Evolutionary conservation across 2,329 filamentous ascomycete genomes (phyloP), one percentile per base, ranked within the genome.

Genomic region (Botrytis hyacinthi): DNA sequence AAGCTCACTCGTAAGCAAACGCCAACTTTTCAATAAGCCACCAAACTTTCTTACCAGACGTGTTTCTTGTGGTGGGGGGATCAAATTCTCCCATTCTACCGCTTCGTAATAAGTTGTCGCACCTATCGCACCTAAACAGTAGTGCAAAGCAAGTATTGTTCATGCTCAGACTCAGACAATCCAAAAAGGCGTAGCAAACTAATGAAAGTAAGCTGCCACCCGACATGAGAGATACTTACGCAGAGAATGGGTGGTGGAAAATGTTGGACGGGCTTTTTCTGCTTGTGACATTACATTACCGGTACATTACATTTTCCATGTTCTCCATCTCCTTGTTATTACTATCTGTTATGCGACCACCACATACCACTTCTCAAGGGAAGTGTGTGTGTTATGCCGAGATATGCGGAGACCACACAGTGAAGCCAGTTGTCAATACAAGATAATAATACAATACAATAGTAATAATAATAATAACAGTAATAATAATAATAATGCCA

Each of bases 141-240:
- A 54, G 46, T 40, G 46, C 46, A 51, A 54, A 67, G 32, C 63
- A 51, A 40, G 63, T 51, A 51, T 48, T 35, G 35, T 35, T 65
- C 29, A 65, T 46, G 62, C 29, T 48, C 62, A 65, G 42, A 46
- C 62, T 65, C 62, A 65, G 62, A 46, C 62, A 65, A 42, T 26
- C 22, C 6, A 1, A n/a, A 29, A 29, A 29, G 46, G 65, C 46
- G 65, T 54, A 54, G 32, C 20, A 29, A 54, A 68, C 46, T 68
- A 68, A 54, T 68, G 35, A 54, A 54, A 42, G 65, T 68, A 54
- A 68, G 65, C 65, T 68, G 63, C 63, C 63, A 37, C 63, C 44
- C 6, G 48, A 48, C 44, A 66, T 37, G 0, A 18, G 22, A 26
- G 29, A 48, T 48, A 18, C 29, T 16, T 37, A 37, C 12, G 63